Evolutionary conservation across 164 flowering plant genomes (phyloP).

Genomic region (Taxillus chinensis): DNA sequence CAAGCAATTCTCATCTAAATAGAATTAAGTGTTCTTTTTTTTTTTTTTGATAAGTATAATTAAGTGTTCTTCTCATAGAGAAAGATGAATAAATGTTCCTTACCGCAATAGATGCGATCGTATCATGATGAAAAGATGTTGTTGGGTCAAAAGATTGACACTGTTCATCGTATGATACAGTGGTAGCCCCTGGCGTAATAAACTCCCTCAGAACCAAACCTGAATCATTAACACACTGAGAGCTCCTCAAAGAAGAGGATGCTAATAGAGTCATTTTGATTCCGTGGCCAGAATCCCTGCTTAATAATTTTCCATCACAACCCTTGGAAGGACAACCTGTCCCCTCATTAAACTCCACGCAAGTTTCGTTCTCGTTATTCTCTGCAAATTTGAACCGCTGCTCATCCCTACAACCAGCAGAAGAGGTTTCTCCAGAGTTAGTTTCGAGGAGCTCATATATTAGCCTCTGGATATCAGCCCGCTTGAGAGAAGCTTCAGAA

Average conservation of each 20-base stretch:
- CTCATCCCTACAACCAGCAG: conserved; percentile 21
- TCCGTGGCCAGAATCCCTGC: conserved; percentile 21
- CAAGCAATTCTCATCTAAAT: background rate
- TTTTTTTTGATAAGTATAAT: background rate
- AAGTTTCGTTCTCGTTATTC: conserved; percentile 22
- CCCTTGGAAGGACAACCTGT: conserved; percentile 12
- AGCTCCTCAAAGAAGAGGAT: conserved; percentile 23
- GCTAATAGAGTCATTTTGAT: conserved; percentile 39
- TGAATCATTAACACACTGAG: conserved; percentile 27
- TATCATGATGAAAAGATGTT: conserved; percentile 21
- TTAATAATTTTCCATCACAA: conserved; percentile 19
- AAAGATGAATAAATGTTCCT: background rate
- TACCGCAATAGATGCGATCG: conserved; percentile 40
- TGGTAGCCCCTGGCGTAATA: conserved; percentile 29
- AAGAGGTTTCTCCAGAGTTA: conserved; percentile 19
- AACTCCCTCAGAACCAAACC: conserved; percentile 43
- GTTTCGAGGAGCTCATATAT: conserved; percentile 45
- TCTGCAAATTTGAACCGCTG: conserved; percentile 15
- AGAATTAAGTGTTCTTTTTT: background rate
- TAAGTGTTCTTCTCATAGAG: background rate
- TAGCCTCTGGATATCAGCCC: conserved; percentile 47
- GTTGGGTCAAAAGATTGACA: conserved; percentile 26
- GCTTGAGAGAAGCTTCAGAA: conserved; percentile 75
- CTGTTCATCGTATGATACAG: conserved; percentile 29
- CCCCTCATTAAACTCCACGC: conserved; percentile 27